A percentile compares a stretch with the other conserved stretches of the same genome.
phyloP scores from a whole-genome alignment of 192 early-diverging fungal genomes.

The Rhizoclosmatium globosum region DNA sequence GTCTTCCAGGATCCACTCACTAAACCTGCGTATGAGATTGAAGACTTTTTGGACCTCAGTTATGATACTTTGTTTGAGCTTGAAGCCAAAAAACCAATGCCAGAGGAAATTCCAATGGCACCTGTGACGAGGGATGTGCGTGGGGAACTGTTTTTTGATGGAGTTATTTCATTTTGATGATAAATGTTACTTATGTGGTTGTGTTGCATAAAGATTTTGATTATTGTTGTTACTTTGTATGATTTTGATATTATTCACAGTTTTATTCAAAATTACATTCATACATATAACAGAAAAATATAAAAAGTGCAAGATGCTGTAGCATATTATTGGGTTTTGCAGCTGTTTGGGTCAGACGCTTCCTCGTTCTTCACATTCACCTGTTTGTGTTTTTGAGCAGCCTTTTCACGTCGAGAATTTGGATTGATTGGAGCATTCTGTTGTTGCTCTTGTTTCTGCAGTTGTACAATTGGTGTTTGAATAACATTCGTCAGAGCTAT shows the following conservation, averaged over 20 bases:
- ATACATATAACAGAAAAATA: not conserved
- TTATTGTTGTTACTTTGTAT: not conserved
- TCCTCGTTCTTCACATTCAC: conserved; percentile 19
- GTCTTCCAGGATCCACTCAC: conserved; percentile 89
- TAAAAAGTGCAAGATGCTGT: not conserved
- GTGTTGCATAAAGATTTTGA: not conserved
- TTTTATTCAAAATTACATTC: no score
- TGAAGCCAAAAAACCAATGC: conserved; percentile 20
- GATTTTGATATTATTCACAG: no score
- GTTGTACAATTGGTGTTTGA: not conserved
- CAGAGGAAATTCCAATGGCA: conserved; percentile 22
- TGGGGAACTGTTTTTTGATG: conserved; percentile 9
- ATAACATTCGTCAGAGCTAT: no score
- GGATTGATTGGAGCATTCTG: not conserved
- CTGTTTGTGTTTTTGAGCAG: conserved; percentile 15
- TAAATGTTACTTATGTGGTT: not conserved
- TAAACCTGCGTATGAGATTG: conserved; percentile 86
- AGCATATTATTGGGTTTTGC: conserved; percentile 20
- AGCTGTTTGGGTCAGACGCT: conserved; percentile 9
- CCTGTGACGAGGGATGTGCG: conserved; percentile 3
- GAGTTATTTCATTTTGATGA: conserved; percentile 11
- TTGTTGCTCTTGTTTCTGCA: conserved; percentile 21
- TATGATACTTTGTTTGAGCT: conserved; percentile 46
- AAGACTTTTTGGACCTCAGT: conserved; percentile 96
- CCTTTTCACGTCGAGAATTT: conserved; percentile 28